Evolutionary conservation across 257 asterid genomes (phyloP).

Genomic region (Solanum boliviense): DNA sequence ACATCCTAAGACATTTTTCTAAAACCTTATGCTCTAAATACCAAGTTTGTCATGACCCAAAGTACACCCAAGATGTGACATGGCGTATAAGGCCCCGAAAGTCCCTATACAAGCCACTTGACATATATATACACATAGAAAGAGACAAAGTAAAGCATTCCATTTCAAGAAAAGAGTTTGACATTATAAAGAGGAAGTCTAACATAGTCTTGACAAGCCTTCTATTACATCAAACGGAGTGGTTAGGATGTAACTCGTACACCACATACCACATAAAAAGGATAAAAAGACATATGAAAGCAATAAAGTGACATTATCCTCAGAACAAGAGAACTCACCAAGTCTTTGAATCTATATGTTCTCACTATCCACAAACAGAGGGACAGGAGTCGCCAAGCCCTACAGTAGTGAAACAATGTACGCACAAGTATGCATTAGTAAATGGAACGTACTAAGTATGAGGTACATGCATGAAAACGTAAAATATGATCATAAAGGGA

Average conservation of each 20-base stretch:
- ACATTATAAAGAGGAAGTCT: neutral
- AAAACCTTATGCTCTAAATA: neutral
- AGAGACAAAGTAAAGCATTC: neutral
- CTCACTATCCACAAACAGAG: neutral
- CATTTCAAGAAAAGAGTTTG: neutral
- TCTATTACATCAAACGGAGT: neutral
- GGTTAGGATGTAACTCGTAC: neutral
- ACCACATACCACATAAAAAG: neutral
- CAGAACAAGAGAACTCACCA: no score
- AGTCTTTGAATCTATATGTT: no score
- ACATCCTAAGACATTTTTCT: neutral
- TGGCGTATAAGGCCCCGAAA: neutral
- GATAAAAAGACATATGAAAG: neutral
- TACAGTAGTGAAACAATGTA: neutral
- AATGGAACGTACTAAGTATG: neutral
- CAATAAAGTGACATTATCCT: neutral
- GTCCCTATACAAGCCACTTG: neutral
- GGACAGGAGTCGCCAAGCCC: neutral
- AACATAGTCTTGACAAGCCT: neutral
- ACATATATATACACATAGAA: neutral
- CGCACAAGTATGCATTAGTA: neutral
- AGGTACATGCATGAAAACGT: neutral
- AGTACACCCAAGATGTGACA: neutral
- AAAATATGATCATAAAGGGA: neutral
- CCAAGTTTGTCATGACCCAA: neutral